Evolutionary conservation across 139 green algal species (phyloP), one percentile per base, ranked within the genome.

Genomic region (Volvox africanus): DNA sequence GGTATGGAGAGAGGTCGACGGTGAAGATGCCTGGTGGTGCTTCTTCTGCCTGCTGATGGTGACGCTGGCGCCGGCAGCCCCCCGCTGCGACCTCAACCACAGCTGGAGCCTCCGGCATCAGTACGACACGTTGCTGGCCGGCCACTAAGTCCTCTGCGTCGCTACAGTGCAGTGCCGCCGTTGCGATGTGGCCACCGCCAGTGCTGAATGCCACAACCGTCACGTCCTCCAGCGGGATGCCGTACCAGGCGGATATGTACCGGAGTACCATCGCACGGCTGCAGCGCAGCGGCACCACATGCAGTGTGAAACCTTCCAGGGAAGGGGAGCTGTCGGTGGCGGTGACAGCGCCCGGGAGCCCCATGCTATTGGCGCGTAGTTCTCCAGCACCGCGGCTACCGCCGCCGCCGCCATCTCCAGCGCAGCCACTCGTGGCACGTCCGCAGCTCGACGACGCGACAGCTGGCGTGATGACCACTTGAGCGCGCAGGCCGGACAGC

Each of bases 271-370:
- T 94, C 1, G 97, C 86, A 21, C 97, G 95, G 44, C 73, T 95
- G 83, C 93, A 95, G 36, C 97, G 95, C 88, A 98, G 88, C 33
- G 97, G 97, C 9, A 96, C 98, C 89, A 98, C 93, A 92, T 99
- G 97, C 89, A 99, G 91, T 68, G 86, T 82, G 37, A 87, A 71
- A 69, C 75, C 81, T 12, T 0, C 88, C 13, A 19, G n/a, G 50
- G 22, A 75, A 44, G 61, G 5, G 30, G n/a, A 71, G 28, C 69
- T 21, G 28, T 26, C 36, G 89, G n/a, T 50, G 75, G 32, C 73
- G 21, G 75, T 0, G n/a, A 37, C 62, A 30, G 50, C 32, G 71
- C 21, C 50, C 21, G 36, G 30, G 26, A 33, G 33, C 22, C 24
- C 33, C 24, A 24, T 28, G 69, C 67, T 65, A 50, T 30, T 67